Conservation (phyloP, 768 basidiomycete genomes). For the Clitopilus passeckerianus region DNA sequence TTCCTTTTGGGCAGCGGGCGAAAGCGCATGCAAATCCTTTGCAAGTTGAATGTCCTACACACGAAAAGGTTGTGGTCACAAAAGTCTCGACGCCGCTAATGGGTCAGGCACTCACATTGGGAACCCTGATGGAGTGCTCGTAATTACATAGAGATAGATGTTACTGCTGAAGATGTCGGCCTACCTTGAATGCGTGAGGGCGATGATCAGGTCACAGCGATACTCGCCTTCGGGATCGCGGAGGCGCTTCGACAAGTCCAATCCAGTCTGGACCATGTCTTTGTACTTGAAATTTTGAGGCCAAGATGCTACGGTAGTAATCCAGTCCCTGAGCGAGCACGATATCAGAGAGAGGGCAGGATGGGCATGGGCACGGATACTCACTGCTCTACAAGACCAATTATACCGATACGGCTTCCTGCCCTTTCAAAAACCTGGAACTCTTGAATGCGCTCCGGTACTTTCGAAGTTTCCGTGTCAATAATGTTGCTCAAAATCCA, state of each 20-base stretch:
- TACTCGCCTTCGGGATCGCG: conserved; percentile 67
- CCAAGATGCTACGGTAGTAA: conserved; percentile 83
- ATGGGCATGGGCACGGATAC: not conserved
- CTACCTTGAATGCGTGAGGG: conserved; percentile 79
- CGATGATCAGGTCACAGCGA: conserved; percentile 78
- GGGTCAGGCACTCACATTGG: conserved; percentile 33
- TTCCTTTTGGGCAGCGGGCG: conserved; percentile 45
- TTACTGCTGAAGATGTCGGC: not conserved
- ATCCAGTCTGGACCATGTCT: conserved; percentile 69
- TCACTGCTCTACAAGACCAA: conserved; percentile 86
- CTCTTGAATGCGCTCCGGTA: conserved; percentile 58
- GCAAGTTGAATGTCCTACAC: conserved; percentile 67
- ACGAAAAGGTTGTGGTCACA: not conserved
- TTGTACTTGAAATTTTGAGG: conserved; percentile 72
- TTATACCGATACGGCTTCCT: conserved; percentile 70
- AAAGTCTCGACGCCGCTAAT: no score
- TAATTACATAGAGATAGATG: not conserved
- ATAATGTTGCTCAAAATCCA: conserved; percentile 90
- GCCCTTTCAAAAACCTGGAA: conserved; percentile 65
- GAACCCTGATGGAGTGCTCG: conserved; percentile 26
- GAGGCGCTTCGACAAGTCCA: conserved; percentile 67
- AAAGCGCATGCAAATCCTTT: conserved; percentile 55
- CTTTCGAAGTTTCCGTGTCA: conserved; percentile 55
- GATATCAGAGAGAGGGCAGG: not conserved
- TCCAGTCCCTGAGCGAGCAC: conserved; percentile 67